Evolutionary conservation across 176 grass and related monocot genomes (phyloP).

Genomic region (Calamus simplicifolius): DNA sequence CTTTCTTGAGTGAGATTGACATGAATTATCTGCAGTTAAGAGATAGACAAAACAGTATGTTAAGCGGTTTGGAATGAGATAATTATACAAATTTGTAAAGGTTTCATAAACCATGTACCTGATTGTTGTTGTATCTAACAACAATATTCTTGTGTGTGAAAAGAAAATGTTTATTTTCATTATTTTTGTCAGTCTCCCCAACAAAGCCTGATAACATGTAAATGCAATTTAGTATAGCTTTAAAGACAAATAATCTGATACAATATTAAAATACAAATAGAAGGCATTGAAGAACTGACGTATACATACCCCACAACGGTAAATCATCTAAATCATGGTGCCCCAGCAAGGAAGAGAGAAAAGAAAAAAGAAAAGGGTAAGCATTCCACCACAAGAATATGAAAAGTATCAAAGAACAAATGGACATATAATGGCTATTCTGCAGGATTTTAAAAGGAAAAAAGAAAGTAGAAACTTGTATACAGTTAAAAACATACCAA

Average conservation of each 20-base stretch:
- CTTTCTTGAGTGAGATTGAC: conserved; percentile 94
- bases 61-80: background rate
- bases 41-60: conserved; percentile 8
- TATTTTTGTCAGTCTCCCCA: conserved; percentile 79
- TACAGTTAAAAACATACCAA: conserved; percentile 38
- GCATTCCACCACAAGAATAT: conserved; percentile 15
- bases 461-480: background rate
- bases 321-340: conserved; percentile 66
- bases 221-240: conserved; percentile 11
- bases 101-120: conserved; percentile 35
- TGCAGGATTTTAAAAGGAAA: conserved; percentile 19
- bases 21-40: conserved; percentile 61
- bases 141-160: conserved; percentile 84
- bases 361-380: conserved; percentile 4
- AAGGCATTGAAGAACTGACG: conserved; percentile 8
- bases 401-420: conserved; percentile 10
- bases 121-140: conserved; percentile 74
- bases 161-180: conserved; percentile 76
- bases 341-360: background rate
- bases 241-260: conserved; percentile 7
- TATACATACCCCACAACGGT: conserved; percentile 82
- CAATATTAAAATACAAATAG: conserved; percentile 12
- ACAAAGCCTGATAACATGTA: conserved; percentile 55
- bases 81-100: background rate
- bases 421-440: conserved; percentile 30